These are phyloP conservation scores for Albugo candida DNA, from an alignment of 352 stramenopile genomes.

Conservation along the genomic window DNA sequence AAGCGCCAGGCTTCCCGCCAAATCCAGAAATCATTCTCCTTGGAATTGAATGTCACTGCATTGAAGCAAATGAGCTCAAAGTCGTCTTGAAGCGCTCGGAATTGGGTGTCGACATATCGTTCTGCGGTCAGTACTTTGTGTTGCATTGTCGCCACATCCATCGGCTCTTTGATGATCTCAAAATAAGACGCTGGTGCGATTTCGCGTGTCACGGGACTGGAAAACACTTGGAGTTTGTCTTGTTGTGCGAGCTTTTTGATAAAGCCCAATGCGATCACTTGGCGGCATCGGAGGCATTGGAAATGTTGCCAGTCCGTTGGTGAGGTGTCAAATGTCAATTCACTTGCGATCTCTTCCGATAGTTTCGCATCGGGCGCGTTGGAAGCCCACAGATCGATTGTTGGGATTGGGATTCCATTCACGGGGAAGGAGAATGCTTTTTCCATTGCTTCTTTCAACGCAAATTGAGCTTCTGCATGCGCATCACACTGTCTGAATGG, in stretches of 20 bases:
- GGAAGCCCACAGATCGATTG: conserved; percentile 4
- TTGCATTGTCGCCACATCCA: conserved; percentile 85
- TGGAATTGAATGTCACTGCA: conserved; percentile 89
- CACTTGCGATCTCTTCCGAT: conserved; percentile 33
- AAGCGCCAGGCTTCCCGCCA: conserved; percentile 88
- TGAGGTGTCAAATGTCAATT: conserved; percentile 28
- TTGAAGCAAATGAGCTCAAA: conserved; percentile 94
- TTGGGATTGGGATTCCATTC: background rate
- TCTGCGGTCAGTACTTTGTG: conserved; percentile 39
- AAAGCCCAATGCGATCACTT: conserved; percentile 48
- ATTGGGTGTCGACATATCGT: conserved; percentile 58
- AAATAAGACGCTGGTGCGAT: conserved; percentile 84
- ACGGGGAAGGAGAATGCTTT: background rate
- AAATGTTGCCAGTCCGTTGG: conserved; percentile 55
- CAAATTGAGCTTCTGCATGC: conserved; percentile 14
- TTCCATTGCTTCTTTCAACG: background rate
- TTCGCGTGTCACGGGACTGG: conserved; percentile 82
- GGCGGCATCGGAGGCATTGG: conserved; percentile 65
- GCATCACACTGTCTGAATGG: conserved; percentile 30
- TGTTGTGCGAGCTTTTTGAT: conserved; percentile 36
- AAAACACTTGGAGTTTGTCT: conserved; percentile 84
- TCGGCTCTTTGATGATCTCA: conserved; percentile 82
- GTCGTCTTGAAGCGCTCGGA: conserved; percentile 70
- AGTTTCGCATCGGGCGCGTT: conserved; percentile 17
- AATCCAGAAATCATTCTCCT: conserved; percentile 72